phyloP scores from a whole-genome alignment of 176 grass and related monocot genomes.

The Musa troglodytarum region DNA sequence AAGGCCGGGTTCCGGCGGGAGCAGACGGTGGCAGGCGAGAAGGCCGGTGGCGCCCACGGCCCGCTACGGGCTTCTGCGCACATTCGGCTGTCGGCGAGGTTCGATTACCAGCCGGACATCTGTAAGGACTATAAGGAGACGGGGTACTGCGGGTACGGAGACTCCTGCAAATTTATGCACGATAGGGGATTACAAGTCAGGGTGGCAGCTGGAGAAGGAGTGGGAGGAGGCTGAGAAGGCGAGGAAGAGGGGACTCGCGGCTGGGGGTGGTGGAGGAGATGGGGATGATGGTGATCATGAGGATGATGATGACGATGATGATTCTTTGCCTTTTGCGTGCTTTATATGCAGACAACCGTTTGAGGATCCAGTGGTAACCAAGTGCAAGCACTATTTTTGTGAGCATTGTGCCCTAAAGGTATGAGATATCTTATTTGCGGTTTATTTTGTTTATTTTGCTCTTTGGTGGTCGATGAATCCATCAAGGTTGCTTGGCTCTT shows the following conservation, averaged over 20 bases:
- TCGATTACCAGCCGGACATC: constrained; percentile 90
- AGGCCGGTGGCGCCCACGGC: constrained; percentile 65
- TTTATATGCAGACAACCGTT: constrained; percentile 70
- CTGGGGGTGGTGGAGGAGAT: constrained; percentile 33
- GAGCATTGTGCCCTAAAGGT: constrained; percentile 11
- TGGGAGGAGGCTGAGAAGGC: constrained; percentile 65
- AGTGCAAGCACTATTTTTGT: constrained; percentile 6
- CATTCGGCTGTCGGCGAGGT: constrained; percentile 61
- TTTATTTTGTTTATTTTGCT: background rate
- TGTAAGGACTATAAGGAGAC: constrained; percentile 99
- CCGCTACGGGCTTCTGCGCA: constrained; percentile 63
- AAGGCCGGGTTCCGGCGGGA: constrained; percentile 75
- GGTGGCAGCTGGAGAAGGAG: constrained; percentile 95
- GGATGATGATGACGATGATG: constrained; percentile 33
- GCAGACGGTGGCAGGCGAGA: constrained; percentile 78
- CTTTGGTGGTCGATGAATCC: background rate
- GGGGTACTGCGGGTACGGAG: constrained; percentile 78
- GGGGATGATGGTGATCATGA: constrained; percentile 33
- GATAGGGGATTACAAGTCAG: constrained; percentile 87
- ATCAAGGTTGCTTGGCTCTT: background rate
- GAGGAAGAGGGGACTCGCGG: constrained; percentile 40
- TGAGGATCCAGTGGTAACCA: constrained; percentile 54
- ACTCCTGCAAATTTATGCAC: constrained; percentile 99
- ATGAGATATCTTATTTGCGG: background rate
- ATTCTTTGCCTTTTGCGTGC: constrained; percentile 76